Base-by-base conservation (phyloP, 805 yeast species). In the Metschnikowia peoriensis region DNA sequence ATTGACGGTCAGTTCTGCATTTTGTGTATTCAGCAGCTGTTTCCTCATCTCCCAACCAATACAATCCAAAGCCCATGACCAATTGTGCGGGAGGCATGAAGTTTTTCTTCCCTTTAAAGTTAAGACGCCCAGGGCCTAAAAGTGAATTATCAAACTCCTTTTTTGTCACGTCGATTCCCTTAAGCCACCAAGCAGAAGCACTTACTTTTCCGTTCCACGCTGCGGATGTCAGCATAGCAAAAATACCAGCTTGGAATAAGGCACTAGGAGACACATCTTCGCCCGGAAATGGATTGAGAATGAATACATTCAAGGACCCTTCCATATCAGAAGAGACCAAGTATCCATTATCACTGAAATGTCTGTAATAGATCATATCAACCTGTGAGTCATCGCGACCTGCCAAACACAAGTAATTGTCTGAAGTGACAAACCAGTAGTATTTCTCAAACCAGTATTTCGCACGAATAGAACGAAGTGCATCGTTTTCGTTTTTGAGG, bases 401-500 rank as follows among this genome's bases (percentile, higher is more conserved):
- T 44, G 92, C 90, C 50, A 94, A 68, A 53, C 96, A 88, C 46
- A 94, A 71, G 63, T 88, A 91, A 0, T 94, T 92, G 64, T 93
- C 98, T 58, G 86, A 84, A 0, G 97, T 82, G n/a, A 92, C 75
- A 64, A 94, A 94, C 99, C 99, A 94, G 63, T 78, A 83, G 67
- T 86, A 93, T 68, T 93, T 94, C 66, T 94, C 99, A 72, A 94
- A 94, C 89, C 97, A 92, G 65, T 76, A 85, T 44, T 89, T 90
- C 5, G 81, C 76, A 44, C 97, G 79, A 34, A 88, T 72, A 38
- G 80, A 83, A 55, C 81, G 84, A 51, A 86, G 70, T 7, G 72
- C 65, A 28, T 75, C 78, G 46, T 60, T 59, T 43, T 85, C 83
- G 53, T 82, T 82, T 46, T 78, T 78, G 53, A 88, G 70, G 46